Evolutionary conservation across 2,329 filamentous ascomycete genomes (phyloP).

Genomic region (Nakataea oryzae): DNA sequence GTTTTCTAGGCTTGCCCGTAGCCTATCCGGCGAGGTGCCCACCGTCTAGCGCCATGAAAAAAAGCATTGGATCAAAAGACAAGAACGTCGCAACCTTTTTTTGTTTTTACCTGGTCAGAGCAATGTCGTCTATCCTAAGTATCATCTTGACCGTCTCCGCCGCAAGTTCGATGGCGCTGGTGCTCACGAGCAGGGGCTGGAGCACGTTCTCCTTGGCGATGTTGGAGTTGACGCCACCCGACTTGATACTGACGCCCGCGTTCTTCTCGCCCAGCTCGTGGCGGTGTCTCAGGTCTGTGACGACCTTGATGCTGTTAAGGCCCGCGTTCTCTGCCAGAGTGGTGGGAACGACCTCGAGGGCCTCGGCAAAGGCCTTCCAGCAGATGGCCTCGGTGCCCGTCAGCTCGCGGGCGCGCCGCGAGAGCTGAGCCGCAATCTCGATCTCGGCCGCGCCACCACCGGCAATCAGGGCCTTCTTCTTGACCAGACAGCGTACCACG

Average conservation of each 20-base stretch:
- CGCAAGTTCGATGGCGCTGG: constrained; percentile 91
- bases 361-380: constrained; percentile 98
- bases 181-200: constrained; percentile 92
- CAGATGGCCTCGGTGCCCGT: constrained; percentile 93
- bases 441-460: constrained; percentile 95
- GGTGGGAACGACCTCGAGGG: constrained; percentile 92
- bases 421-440: constrained; percentile 81
- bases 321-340: constrained; percentile 96
- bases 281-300: constrained; percentile 87
- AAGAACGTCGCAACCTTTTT: neutral
- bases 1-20: neutral
- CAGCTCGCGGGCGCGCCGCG: constrained; percentile 70
- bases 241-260: constrained; percentile 96
- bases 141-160: constrained; percentile 98
- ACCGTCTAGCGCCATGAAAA: neutral
- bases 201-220: constrained; percentile 95
- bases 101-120: constrained; percentile 45
- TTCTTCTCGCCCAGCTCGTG: constrained; percentile 94
- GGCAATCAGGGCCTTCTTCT: constrained; percentile 98
- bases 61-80: neutral
- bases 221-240: constrained; percentile 91
- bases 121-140: constrained; percentile 57
- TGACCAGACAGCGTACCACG: constrained; percentile 92
- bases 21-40: neutral
- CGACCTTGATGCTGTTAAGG: constrained; percentile 96